Evolutionary conservation across 495 filamentous ascomycete genomes (phyloP).

Genomic region (Penicillium paradoxum): DNA sequence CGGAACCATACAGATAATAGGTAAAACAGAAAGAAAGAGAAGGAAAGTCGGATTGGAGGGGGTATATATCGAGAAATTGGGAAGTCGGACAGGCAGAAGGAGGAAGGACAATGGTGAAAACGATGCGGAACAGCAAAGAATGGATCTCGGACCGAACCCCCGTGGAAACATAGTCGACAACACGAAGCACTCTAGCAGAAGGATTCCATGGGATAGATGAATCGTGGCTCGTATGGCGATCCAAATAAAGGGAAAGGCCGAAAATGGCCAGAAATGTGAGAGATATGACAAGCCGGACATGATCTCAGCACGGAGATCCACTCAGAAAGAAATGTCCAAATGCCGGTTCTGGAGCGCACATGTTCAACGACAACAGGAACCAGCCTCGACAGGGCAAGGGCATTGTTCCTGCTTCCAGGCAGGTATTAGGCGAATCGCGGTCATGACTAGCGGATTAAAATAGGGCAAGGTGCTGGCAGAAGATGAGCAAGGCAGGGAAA

Average conservation of each 20-base stretch:
- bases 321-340: conserved; percentile 18
- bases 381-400: not conserved
- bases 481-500: not conserved
- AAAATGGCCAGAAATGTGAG: not conserved
- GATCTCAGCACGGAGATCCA: conserved; percentile 5
- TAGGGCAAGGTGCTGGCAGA: not conserved
- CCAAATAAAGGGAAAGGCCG: not conserved
- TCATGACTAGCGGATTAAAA: not conserved
- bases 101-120: conserved; percentile 9
- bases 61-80: conserved; percentile 21
- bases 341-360: conserved; percentile 21
- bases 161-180: not conserved
- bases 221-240: not conserved
- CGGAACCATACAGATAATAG: conserved; percentile 17
- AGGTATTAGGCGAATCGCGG: conserved; percentile 11
- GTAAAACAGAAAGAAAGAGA: conserved; percentile 1
- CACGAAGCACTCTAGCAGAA: not conserved
- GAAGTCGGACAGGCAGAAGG: not conserved
- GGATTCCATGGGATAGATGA: not conserved
- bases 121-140: not conserved
- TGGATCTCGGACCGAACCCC: not conserved
- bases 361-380: conserved; percentile 10
- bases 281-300: not conserved
- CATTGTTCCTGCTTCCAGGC: conserved; percentile 18
- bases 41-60: conserved; percentile 16